phyloP scores from a whole-genome alignment of 2,329 filamentous ascomycete species.

The Pleoardoris graminearum region DNA sequence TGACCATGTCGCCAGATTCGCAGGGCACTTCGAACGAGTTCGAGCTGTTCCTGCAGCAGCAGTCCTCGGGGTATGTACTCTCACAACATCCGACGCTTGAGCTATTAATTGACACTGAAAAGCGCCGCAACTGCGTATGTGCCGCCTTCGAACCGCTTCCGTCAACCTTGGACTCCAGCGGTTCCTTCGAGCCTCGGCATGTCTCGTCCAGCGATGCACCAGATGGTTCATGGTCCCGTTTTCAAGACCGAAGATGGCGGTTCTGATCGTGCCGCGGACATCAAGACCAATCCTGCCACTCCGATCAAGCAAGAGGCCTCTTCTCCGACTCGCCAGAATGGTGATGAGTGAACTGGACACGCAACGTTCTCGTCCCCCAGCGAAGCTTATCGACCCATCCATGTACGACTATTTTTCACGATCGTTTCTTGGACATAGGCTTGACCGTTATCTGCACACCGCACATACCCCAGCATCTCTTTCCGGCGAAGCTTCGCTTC shows the following conservation, averaged over 20 bases:
- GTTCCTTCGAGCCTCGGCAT: conserved; percentile 41
- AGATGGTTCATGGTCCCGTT: conserved; percentile 28
- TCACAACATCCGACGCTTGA: not conserved
- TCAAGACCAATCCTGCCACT: conserved; percentile 40
- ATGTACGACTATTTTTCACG: conserved; percentile 35
- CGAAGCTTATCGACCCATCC: conserved; percentile 6
- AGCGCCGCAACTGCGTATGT: conserved; percentile 18
- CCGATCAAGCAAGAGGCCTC: conserved; percentile 35
- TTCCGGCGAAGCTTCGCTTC: conserved; percentile 4
- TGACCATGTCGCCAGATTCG: conserved; percentile 39
- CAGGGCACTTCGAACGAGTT: conserved; percentile 43
- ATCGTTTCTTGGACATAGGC: conserved; percentile 33
- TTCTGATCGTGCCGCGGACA: conserved; percentile 35
- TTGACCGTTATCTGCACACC: conserved; percentile 23
- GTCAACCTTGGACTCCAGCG: conserved; percentile 41
- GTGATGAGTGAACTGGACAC: conserved; percentile 30
- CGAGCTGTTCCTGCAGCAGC: conserved; percentile 42
- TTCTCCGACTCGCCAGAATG: conserved; percentile 28
- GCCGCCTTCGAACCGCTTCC: conserved; percentile 26
- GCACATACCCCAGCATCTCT: conserved; percentile 21
- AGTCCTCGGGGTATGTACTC: conserved; percentile 16
- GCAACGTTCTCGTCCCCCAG: not conserved
- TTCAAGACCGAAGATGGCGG: conserved; percentile 35
- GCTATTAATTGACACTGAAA: conserved; percentile 1
- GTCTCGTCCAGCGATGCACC: conserved; percentile 34